Base-by-base conservation (phyloP, 2,329 filamentous ascomycete genomes). In the Diaporthe humulicola region DNA sequence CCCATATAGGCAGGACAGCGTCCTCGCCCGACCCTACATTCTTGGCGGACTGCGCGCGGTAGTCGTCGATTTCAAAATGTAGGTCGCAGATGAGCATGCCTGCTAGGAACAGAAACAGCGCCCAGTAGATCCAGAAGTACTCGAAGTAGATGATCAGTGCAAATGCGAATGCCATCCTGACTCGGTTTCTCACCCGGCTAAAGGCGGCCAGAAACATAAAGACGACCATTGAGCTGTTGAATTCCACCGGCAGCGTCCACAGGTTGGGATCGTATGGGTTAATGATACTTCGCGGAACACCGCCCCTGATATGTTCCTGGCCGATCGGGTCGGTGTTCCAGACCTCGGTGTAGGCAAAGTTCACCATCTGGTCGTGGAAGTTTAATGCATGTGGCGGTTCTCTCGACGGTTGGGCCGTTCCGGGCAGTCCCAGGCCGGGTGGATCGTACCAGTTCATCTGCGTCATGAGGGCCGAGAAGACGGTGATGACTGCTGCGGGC, bases 191-290 rank as follows among this genome's bases (percentile, higher is more conserved):
- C 19, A 77, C 76, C 19, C 78, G 77, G n/a, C 78, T 78, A 12
- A 84, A 79, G 2, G 81, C 82, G 3, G 83, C 77, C 30, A 84
- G 77, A 66, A 80, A 77, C 48, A 81, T 76, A 66, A 84, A 85
- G 10, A 84, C 66, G 15, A 83, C 77, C n/a, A 85, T 73, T 8
- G 83, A 84, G 76, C 80, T 78, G 64, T 79, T 79, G 73, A 84
- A 84, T 78, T 84, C 83, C 42, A 84, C 78, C 0, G 83, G 83
- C 40, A 84, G 77, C 2, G 83, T 85, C 83, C 83, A 84, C 22
- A 83, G 73, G 48, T 82, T 82, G 19, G 79, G 74, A 76, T 83
- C 82, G 75, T 84, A 84, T 8, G 70, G 73, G 52, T 74, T 74
- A 0, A 38, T 1, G 4, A 45, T n/a, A 0, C 22, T 25, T n/a